Percentiles rank a stretch among this genome's conserved stretches.
Evolutionary conservation across 1,284 basidiomycete genomes (phyloP).

Genomic region (Papiliotrema flavescens): DNA sequence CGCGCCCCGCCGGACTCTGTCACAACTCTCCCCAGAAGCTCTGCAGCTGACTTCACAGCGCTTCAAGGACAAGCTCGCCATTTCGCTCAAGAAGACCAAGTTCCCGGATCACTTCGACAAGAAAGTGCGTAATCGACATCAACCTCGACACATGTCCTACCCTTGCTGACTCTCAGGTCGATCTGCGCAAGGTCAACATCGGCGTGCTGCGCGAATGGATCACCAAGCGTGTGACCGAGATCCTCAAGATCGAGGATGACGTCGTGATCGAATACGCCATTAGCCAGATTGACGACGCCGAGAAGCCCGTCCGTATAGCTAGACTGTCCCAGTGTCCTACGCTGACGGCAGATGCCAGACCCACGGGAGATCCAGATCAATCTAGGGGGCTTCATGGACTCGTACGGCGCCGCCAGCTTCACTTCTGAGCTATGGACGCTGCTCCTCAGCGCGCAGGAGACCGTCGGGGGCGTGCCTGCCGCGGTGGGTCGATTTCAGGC

Average conservation of each 20-base stretch:
- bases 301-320: conserved; percentile 62
- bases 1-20: too few species aligned
- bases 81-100: conserved; percentile 80
- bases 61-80: conserved; percentile 92
- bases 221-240: conserved; percentile 79
- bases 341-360: conserved; percentile 66
- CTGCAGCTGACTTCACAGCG: too few species aligned
- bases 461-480: conserved; percentile 84
- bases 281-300: conserved; percentile 82
- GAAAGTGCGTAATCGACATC: conserved; percentile 60
- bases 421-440: conserved; percentile 87
- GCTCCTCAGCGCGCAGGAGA: conserved; percentile 82
- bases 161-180: conserved; percentile 60
- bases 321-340: background rate
- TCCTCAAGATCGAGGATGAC: conserved; percentile 93
- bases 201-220: conserved; percentile 81
- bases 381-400: conserved; percentile 80
- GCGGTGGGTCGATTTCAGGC: conserved; percentile 48
- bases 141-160: background rate
- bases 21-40: too few species aligned
- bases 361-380: conserved; percentile 94
- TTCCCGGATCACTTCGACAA: conserved; percentile 85
- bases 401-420: conserved; percentile 66
- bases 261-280: conserved; percentile 94
- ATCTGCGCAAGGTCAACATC: conserved; percentile 88